These are phyloP conservation scores for Asterophora lycoperdoides DNA, from an alignment of 768 basidiomycete species.

Conservation along the genomic window DNA sequence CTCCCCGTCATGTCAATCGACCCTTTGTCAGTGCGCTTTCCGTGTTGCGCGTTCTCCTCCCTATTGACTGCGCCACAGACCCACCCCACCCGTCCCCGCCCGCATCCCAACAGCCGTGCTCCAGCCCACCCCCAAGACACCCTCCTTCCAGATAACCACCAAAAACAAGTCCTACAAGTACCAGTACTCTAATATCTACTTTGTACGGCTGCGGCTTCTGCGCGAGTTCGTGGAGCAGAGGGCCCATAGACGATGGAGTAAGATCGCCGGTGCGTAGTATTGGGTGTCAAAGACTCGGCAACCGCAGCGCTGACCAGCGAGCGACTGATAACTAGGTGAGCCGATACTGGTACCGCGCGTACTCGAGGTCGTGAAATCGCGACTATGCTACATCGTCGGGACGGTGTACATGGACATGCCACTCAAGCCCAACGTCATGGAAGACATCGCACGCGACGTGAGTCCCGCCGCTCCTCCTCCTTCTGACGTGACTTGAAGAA, in stretches of 20 bases:
- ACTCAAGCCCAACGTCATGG: constrained; percentile 95
- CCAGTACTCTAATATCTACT: constrained; percentile 58
- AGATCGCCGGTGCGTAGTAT: constrained; percentile 33
- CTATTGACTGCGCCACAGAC: constrained; percentile 14
- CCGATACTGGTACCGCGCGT: constrained; percentile 75
- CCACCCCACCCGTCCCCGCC: constrained; percentile 19
- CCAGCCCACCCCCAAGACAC: constrained; percentile 29
- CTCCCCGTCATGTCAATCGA: constrained; percentile 12
- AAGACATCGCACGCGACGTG: constrained; percentile 92
- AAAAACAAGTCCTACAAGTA: constrained; percentile 48
- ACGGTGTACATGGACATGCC: constrained; percentile 99
- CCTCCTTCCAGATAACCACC: constrained; percentile 43
- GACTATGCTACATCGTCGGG: constrained; percentile 87
- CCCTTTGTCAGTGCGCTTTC: constrained; percentile 8
- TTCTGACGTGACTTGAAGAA: background rate
- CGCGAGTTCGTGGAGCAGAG: constrained; percentile 36
- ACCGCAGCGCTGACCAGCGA: background rate
- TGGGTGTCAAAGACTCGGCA: background rate
- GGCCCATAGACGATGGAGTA: constrained; percentile 39
- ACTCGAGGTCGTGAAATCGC: constrained; percentile 80
- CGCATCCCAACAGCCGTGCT: constrained; percentile 38
- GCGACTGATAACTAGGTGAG: constrained; percentile 39
- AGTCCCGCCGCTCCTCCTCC: constrained; percentile 25
- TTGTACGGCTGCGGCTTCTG: constrained; percentile 40
- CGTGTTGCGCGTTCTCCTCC: background rate